Evolutionary conservation across 2,329 filamentous ascomycete genomes (phyloP), one percentile per base, ranked within the genome.

Genomic region (Rugonectria rugulosa): DNA sequence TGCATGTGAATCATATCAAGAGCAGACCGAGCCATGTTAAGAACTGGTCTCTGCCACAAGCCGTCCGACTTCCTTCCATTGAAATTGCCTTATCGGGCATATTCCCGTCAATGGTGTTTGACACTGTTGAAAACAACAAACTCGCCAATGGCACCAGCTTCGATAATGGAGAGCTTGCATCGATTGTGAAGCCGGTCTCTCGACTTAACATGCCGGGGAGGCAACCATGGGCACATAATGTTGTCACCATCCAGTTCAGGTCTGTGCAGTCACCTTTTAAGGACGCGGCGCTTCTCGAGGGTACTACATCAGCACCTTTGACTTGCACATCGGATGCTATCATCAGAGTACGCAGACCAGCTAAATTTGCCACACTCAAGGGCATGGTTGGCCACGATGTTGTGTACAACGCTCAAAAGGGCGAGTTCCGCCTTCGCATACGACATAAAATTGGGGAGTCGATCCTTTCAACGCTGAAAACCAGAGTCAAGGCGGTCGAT

Each of bases 401-500:
- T 20, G 80, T 79, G 3, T 91, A 89, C 70, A 81, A 84, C 60
- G 71, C 78, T 3, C 73, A 73, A 19, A 80, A 79, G 6, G 88
- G 88, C 38, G 81, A 84, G 51, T 89, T 92, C 69, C 80, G 81
- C 14, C 76, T 92, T 48, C 78, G 81, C 7, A 75, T 91, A 31
- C 79, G 81, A 9, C 81, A 84, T 1, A 74, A 77, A 2, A 81
- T 88, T 40, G 87, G 87, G 17, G 75, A 78, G 38, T 78, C 86
- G 1, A 79, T 88, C 12, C 72, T 91, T 4, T 78, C 81, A 4
- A 75, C 79, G n/a, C 77, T 92, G 17, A 77, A 79, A 58, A 77
- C 81, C 45, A 81, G 87, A 23, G 77, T 92, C 40, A 81, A 85
- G 62, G 83, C 86, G 11, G 83, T 95, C 53, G 85, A 90, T 65